phyloP scores from a whole-genome alignment of 2,329 filamentous ascomycete species.

The Kalaharituber pfeilii region DNA sequence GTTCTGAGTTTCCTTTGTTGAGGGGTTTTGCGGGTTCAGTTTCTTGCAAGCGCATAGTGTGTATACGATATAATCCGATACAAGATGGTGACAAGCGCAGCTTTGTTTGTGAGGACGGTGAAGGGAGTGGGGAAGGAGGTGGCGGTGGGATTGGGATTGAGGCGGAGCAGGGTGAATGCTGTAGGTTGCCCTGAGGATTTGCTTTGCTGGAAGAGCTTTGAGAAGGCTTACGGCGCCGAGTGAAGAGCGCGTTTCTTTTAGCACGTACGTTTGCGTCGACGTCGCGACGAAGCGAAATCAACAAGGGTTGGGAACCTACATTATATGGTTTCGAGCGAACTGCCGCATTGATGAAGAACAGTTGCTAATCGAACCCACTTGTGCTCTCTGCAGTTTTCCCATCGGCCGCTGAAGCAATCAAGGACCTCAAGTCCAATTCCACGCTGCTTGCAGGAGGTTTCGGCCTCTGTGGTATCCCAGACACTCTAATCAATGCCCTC shows the following conservation, averaged over 20 bases:
- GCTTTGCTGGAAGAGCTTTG: too few species aligned
- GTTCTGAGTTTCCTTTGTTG: too few species aligned
- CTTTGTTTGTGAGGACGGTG: not conserved
- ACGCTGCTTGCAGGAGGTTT: constrained; percentile 62
- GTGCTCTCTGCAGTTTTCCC: constrained; percentile 21
- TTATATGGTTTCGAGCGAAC: not conserved
- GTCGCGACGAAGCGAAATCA: constrained; percentile 19
- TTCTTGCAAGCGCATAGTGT: too few species aligned
- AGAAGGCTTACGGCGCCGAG: too few species aligned
- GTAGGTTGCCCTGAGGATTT: too few species aligned
- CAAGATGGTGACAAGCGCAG: not conserved
- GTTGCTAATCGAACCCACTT: too few species aligned
- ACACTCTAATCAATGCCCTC: constrained; percentile 55
- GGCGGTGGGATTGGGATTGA: not conserved
- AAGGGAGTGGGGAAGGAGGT: not conserved
- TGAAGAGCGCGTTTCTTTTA: constrained; percentile 16
- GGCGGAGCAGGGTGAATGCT: not conserved
- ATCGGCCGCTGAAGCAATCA: constrained; percentile 49
- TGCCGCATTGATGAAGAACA: not conserved
- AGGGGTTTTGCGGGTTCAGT: too few species aligned
- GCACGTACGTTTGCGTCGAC: constrained; percentile 21
- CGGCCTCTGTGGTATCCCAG: constrained; percentile 62
- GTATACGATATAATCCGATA: too few species aligned
- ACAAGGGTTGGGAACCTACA: constrained; percentile 18
- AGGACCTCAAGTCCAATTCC: constrained; percentile 51